Conservation (phyloP, 768 basidiomycete genomes). For the Lactarius pseudohatsudake region DNA sequence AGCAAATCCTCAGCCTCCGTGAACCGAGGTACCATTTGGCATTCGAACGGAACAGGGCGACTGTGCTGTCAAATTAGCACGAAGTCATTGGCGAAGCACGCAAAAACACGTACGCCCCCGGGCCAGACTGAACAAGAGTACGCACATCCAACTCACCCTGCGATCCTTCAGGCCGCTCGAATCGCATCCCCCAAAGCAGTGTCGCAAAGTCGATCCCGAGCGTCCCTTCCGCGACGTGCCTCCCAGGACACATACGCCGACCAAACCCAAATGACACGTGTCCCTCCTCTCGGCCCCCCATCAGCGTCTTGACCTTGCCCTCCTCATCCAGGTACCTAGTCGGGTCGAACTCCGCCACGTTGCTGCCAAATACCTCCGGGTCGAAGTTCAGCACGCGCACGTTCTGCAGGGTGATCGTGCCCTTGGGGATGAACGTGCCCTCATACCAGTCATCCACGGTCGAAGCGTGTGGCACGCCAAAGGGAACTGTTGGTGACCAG, state of each 20-base stretch:
- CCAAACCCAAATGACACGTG: conserved; percentile 34
- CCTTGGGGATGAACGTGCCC: conserved; percentile 25
- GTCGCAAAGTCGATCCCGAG: conserved; percentile 37
- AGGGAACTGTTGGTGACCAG: conserved; percentile 31
- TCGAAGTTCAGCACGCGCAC: conserved; percentile 2
- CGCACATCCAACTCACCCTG: conserved; percentile 7
- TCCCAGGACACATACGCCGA: conserved; percentile 37
- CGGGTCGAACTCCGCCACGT: background rate
- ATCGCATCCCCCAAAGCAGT: conserved; percentile 32
- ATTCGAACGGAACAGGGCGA: conserved; percentile 22
- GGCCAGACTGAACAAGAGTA: background rate
- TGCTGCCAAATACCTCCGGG: background rate
- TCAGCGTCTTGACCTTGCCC: background rate
- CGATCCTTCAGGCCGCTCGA: conserved; percentile 17
- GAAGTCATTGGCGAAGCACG: background rate
- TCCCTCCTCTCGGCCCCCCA: conserved; percentile 34
- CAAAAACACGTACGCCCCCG: conserved; percentile 16
- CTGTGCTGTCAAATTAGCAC: background rate
- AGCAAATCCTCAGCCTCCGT: conserved; percentile 1
- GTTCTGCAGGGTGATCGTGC: conserved; percentile 1
- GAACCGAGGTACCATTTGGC: conserved; percentile 23
- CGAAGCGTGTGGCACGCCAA: conserved; percentile 23
- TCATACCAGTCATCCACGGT: conserved; percentile 19
- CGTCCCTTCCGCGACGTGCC: conserved; percentile 35
- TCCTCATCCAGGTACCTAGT: conserved; percentile 5